Base-by-base conservation (phyloP, 371 early-diverging fungal genomes). In the Entomophthora muscae region DNA sequence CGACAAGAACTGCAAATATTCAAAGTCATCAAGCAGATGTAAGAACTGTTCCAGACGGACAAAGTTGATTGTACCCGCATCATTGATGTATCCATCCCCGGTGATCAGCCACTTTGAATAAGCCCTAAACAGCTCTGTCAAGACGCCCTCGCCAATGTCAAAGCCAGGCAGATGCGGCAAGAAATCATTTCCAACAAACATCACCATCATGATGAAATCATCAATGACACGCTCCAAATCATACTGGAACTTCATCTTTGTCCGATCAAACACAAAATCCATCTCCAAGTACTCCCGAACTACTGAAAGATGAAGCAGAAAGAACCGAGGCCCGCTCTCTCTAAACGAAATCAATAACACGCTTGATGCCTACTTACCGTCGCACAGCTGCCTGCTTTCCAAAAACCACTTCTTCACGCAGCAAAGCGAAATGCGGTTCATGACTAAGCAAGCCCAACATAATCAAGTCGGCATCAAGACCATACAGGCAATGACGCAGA, bases 161-260 rank as follows among this genome's bases (percentile, higher is more conserved):
- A 99, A 79, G 61, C 83, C 86, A 42, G 98, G 99, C 54, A 97
- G 70, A 70, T 91, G 85, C 32, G 98, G 99, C 67, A 99, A 70
- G 73, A 99, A 99, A 75, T 99, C 99, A 73, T 99, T 99, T 61
- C 99, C 99, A 32, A 96, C 85, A 68, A 98, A 90, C 68, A 97
- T 86, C 32, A 84, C 85, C 67, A 99, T 67, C 58, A 99, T 75
- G 54, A 99, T 85, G 66, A 92, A 98, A 70, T 99, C 99, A 69
- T 97, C 95, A 32, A 99, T 83, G 56, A 98, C 79, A n/a, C 89
- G 81, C 70, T 96, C 93, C 29, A 95, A 72, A 66, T 95, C 85
- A 69, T 88, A 93, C 0, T 73, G 60, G 63, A 92, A 80, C 0
- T 78, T 68, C 32, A 88, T 66, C 1, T 64, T 63, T 0, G 70